Evolutionary conservation across 306 rosid species (phyloP).

Genomic region (Gastrolobium bilobum): DNA sequence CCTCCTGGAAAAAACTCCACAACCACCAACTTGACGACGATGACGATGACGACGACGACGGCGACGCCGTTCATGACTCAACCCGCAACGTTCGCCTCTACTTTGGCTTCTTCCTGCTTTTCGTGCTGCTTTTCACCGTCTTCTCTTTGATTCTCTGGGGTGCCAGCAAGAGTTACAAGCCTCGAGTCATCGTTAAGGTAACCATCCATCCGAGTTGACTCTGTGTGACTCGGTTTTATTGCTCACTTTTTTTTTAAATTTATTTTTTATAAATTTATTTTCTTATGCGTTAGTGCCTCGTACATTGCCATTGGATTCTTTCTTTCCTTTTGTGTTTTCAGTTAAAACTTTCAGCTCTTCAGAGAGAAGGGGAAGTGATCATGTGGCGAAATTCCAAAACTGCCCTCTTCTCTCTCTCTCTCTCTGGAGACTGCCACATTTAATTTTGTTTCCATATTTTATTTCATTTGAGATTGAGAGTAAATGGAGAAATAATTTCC

Average conservation of each 20-base stretch:
- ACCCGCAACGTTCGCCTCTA: conserved; percentile 59
- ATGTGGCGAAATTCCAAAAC: neutral
- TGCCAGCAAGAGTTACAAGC: conserved; percentile 81
- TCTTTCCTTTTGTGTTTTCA: neutral
- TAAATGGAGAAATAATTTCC: neutral
- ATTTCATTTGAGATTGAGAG: neutral
- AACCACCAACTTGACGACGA: conserved; percentile 42
- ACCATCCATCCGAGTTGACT: neutral
- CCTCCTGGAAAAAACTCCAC: conserved; percentile 74
- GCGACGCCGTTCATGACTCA: conserved; percentile 20
- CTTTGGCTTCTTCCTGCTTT: conserved; percentile 65
- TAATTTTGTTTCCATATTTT: neutral
- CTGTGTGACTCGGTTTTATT: conserved; percentile 2
- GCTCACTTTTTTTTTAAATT: neutral
- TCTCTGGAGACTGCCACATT: neutral
- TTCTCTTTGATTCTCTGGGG: conserved; percentile 92
- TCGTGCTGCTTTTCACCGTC: conserved; percentile 61
- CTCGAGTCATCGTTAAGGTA: conserved; percentile 71
- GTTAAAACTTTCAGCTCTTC: neutral
- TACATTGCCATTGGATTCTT: conserved; percentile 9
- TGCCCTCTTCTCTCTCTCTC: neutral
- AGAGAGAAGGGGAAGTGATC: neutral
- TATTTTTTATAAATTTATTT: too few relatives aligned
- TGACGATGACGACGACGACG: conserved; percentile 42
- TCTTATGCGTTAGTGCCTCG: conserved; percentile 3